Conservation (phyloP, 163 green algal species). For the Chloromonas sp. region DNA sequence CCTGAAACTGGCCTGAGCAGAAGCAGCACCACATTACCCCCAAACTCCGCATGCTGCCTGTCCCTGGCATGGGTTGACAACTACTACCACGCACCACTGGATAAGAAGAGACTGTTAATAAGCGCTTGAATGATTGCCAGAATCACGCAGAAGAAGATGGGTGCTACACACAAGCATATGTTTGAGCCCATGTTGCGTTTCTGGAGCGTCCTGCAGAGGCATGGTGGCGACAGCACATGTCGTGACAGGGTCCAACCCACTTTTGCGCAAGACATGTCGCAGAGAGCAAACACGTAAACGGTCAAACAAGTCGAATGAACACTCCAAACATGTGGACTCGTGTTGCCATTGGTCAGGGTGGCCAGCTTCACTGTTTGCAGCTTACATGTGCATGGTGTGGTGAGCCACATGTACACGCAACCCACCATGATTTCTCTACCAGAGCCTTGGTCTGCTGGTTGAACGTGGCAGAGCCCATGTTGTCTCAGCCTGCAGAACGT, state of each 20-base stretch:
- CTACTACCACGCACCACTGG: no score
- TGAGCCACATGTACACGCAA: not conserved
- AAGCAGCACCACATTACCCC: no score
- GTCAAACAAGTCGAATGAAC: not conserved
- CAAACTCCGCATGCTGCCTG: no score
- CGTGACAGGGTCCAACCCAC: not conserved
- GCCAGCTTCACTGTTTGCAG: not conserved
- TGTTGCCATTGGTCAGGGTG: not conserved
- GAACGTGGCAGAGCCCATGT: not conserved
- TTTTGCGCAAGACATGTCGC: not conserved
- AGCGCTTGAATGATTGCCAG: slow-evolving; percentile 52
- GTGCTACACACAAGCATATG: slow-evolving; percentile 50
- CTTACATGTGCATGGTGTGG: not conserved
- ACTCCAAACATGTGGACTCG: not conserved
- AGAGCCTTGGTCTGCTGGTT: not conserved
- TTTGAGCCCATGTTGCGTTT: slow-evolving; percentile 61
- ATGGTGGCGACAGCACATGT: not conserved
- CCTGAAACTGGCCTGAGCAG: no score
- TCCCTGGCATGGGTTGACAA: no score
- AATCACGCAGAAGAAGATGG: slow-evolving; percentile 71
- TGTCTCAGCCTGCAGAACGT: no score
- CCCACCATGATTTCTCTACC: not conserved
- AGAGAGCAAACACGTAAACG: not conserved
- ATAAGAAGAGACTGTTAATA: not conserved
- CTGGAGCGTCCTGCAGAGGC: slow-evolving; percentile 39